These are phyloP conservation scores for Fusarium marasasianum DNA, from an alignment of 2,329 filamentous ascomycete genomes.

Conservation along the genomic window DNA sequence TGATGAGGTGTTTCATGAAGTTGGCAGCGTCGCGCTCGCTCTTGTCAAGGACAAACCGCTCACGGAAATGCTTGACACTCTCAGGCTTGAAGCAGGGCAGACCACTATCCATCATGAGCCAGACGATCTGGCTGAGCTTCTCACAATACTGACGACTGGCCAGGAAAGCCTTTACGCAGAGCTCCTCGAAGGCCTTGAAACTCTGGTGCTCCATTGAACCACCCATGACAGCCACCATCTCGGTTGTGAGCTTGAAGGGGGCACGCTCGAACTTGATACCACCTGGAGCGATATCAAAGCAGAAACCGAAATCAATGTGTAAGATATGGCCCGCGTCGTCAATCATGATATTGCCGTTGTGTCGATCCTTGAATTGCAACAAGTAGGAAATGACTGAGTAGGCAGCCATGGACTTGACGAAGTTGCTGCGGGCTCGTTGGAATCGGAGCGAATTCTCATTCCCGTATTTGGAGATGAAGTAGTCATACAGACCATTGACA, in stretches of 20 bases:
- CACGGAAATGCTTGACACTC: conserved; percentile 89
- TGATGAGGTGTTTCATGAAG: conserved; percentile 89
- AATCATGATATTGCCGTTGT: conserved; percentile 99
- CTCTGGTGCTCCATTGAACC: conserved; percentile 84
- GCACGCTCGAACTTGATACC: conserved; percentile 98
- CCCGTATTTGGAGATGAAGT: conserved; percentile 97
- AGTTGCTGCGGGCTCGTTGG: conserved; percentile 94
- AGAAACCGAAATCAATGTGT: conserved; percentile 99
- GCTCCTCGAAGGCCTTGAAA: conserved; percentile 95
- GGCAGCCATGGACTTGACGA: conserved; percentile 99
- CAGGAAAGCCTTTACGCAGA: conserved; percentile 95
- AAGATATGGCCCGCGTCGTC: conserved; percentile 97
- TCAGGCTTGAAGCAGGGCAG: conserved; percentile 98
- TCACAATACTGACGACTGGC: conserved; percentile 86
- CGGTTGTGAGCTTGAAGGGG: conserved; percentile 95
- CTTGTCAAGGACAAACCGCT: conserved; percentile 92
- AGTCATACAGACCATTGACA: conserved; percentile 97
- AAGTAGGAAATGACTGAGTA: conserved; percentile 98
- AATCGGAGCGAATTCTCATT: conserved; percentile 95
- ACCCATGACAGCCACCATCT: conserved; percentile 99
- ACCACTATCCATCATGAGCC: conserved; percentile 95
- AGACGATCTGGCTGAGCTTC: conserved; percentile 88
- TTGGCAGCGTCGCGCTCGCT: conserved; percentile 93
- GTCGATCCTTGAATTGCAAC: conserved; percentile 97
- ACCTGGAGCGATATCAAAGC: conserved; percentile 97